phyloP scores from a whole-genome alignment of 305 asterid species.

The Fraxinus latifolia region DNA sequence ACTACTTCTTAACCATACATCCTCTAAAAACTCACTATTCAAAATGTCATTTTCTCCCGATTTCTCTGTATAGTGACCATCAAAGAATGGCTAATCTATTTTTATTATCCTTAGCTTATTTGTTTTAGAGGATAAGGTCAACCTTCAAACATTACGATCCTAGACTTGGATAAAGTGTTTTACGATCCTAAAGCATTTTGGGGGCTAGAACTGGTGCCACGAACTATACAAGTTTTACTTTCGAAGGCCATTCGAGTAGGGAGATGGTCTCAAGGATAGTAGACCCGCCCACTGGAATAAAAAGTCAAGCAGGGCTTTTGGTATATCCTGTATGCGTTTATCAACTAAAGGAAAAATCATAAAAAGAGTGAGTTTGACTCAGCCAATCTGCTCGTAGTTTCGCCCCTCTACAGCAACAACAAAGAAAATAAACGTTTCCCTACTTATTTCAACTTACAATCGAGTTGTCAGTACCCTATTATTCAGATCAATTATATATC shows the following conservation, averaged over 20 bases:
- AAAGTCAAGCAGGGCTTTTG: not conserved
- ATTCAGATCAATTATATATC: not conserved
- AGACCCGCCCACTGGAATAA: not conserved
- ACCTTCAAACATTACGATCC: not conserved
- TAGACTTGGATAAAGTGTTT: not conserved
- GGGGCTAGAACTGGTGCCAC: not conserved
- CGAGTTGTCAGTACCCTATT: not conserved
- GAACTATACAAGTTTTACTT: not conserved
- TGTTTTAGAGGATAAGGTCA: not conserved
- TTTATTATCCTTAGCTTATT: too few species aligned
- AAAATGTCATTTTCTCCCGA: not conserved
- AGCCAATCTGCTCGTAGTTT: not conserved
- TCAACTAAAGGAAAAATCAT: not conserved
- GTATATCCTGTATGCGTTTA: not conserved
- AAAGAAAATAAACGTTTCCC: not conserved
- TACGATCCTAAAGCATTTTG: not conserved
- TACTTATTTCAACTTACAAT: not conserved
- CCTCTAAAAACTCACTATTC: not conserved
- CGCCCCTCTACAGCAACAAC: not conserved
- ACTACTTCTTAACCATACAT: too few species aligned
- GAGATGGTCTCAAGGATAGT: constrained; percentile 31
- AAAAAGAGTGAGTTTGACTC: not conserved
- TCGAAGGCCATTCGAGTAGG: not conserved
- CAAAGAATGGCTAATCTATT: not conserved
- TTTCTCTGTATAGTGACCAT: not conserved